Evolutionary conservation across 257 asterid genomes (phyloP), one percentile per base, ranked within the genome.

Genomic region (Sherardia arvensis): DNA sequence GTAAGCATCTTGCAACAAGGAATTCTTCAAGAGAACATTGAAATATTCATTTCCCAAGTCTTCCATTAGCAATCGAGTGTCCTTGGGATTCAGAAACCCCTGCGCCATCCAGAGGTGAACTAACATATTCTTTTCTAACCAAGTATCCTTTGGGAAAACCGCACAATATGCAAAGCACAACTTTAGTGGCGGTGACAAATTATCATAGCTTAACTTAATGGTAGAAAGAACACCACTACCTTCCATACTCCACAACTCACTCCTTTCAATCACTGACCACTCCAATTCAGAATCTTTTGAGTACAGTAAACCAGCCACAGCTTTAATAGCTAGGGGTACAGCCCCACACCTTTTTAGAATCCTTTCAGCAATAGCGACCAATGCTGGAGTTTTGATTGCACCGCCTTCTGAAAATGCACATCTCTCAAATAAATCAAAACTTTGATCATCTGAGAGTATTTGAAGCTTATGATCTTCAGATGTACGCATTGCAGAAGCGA

Each of bases 61-160:
- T 45, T 76, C 83, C 79, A 70, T 61, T 47, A 32, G n/a, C 25
- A 66, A 7, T 1, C 28, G 56, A 1, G 34, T 40, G 32, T 21
- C 70, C 18, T 36, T 34, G 8, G 23, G 47, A 48, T 23, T 11
- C 4, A 74, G 70, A 48, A 20, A 51, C 0, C 67, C 71, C 6
- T 70, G 76, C 4, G 79, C 82, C 71, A 77, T 70, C 79, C 82
- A 77, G 2, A 57, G 62, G 27, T 73, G 79, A 17, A 70, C 67
- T 15, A 78, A 43, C 8, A 28, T 51, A 32, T 71, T 71, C 64
- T 43, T 78, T 7, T 56, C 66, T 18, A 78, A 53, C 25, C 3
- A 0, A 10, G 67, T 66, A 40, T 60, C 71, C 64, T 73, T 74
- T 17, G 63, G 58, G 43, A 67, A 78, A 38, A 71, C 48, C 1